These are phyloP conservation scores for Fomitopsis serialis DNA, from an alignment of 768 basidiomycete species.

Conservation along the genomic window DNA sequence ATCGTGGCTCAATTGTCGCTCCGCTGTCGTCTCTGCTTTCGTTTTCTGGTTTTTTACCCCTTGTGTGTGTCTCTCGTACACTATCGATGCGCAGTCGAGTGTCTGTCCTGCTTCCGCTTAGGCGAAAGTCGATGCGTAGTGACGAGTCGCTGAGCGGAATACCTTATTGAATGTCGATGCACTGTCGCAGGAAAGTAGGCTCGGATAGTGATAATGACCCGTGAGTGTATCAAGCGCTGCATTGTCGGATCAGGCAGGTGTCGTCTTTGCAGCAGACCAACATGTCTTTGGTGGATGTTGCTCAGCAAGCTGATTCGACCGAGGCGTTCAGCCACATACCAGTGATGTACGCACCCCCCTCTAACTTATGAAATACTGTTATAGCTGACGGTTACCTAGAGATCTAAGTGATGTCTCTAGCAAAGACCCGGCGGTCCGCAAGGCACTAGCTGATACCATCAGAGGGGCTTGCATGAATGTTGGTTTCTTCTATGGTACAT, in stretches of 20 bases:
- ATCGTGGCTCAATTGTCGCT: background rate
- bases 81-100: no score
- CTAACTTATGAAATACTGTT: background rate
- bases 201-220: no score
- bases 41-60: no score
- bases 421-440: slow-evolving; percentile 25
- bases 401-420: slow-evolving; percentile 22
- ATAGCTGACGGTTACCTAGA: slow-evolving; percentile 10
- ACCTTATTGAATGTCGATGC: no score
- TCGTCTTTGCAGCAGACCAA: no score
- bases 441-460: slow-evolving; percentile 53
- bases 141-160: no score
- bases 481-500: slow-evolving; percentile 77
- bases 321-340: slow-evolving; percentile 28
- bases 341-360: slow-evolving; percentile 19
- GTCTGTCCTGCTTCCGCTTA: no score
- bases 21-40: background rate
- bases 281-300: slow-evolving; percentile 21
- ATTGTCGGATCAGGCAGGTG: no score
- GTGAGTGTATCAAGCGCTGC: no score
- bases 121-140: no score
- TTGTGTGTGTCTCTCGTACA: no score
- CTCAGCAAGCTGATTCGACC: slow-evolving; percentile 14
- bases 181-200: no score
- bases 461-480: slow-evolving; percentile 69